Evolutionary conservation across 805 yeast genomes (phyloP).

Genomic region (Yarrowia divulgata): DNA sequence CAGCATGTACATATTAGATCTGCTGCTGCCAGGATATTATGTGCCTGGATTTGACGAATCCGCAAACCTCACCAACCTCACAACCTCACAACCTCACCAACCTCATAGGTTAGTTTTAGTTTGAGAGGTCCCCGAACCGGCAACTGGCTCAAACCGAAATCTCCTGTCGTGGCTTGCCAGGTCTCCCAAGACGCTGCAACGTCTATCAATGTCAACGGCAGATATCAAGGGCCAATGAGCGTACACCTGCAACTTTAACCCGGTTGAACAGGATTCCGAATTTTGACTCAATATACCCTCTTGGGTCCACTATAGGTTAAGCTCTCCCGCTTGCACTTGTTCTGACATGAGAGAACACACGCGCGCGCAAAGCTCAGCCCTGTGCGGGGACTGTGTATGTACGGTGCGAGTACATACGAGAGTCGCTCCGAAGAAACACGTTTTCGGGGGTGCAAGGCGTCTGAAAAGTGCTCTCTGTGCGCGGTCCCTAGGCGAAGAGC

Average conservation of each 20-base stretch:
- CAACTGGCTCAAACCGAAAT: background rate
- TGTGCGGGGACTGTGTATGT: no score
- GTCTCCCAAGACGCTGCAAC: background rate
- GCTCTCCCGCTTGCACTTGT: background rate
- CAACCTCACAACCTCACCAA: no score
- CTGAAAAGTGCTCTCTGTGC: no score
- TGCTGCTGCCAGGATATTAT: background rate
- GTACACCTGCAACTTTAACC: conserved; percentile 4
- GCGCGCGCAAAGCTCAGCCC: no score
- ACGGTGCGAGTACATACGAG: no score
- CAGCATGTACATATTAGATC: background rate
- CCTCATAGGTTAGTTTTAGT: no score
- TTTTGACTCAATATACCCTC: background rate
- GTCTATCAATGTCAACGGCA: background rate
- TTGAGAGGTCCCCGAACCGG: background rate
- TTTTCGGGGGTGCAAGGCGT: no score
- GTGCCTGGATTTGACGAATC: conserved; percentile 1
- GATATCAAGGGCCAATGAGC: conserved; percentile 30
- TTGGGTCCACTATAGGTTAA: background rate
- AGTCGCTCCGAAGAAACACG: no score
- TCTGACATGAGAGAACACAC: no score
- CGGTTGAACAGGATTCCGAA: background rate
- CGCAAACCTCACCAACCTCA: no score
- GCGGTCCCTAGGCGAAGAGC: no score
- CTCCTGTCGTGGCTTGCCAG: background rate